phyloP scores from a whole-genome alignment of 768 basidiomycete species.

The Dendrothele bispora region DNA sequence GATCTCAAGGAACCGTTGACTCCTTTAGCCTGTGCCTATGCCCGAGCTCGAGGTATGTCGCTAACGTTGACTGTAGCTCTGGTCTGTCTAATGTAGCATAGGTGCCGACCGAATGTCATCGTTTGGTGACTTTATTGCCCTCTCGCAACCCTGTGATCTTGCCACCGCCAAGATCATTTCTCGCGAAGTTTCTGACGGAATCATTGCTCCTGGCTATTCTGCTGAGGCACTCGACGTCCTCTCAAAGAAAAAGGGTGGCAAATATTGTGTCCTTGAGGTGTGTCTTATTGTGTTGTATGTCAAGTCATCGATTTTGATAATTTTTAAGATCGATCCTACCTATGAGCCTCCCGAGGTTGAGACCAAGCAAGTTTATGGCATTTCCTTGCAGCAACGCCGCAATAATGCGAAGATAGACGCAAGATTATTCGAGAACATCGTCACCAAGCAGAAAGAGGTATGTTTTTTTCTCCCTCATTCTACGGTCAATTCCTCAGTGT shows the following conservation, averaged over 20 bases:
- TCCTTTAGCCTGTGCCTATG: conserved; percentile 89
- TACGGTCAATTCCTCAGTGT: not conserved
- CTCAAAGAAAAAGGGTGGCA: conserved; percentile 95
- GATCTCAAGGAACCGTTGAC: conserved; percentile 91
- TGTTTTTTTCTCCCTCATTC: conserved; percentile 19
- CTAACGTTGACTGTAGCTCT: not conserved
- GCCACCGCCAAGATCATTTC: conserved; percentile 96
- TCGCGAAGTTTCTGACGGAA: conserved; percentile 98
- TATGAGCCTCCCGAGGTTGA: conserved; percentile 82
- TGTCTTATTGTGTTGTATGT: conserved; percentile 3
- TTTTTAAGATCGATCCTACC: conserved; percentile 76
- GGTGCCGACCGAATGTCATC: conserved; percentile 99
- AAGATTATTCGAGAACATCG: conserved; percentile 81
- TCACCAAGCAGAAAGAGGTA: conserved; percentile 85
- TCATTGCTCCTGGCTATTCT: conserved; percentile 94
- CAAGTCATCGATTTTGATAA: not conserved
- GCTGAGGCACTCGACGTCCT: conserved; percentile 87
- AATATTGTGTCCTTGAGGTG: conserved; percentile 96
- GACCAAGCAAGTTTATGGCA: conserved; percentile 94
- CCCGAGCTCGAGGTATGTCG: conserved; percentile 82
- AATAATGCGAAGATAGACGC: conserved; percentile 89
- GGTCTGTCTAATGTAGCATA: conserved; percentile 25
- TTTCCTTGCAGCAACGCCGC: conserved; percentile 85
- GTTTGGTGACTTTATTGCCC: conserved; percentile 97
- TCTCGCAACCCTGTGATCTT: conserved; percentile 90